phyloP scores from a whole-genome alignment of 768 basidiomycete genomes.

The Auriscalpium vulgare region DNA sequence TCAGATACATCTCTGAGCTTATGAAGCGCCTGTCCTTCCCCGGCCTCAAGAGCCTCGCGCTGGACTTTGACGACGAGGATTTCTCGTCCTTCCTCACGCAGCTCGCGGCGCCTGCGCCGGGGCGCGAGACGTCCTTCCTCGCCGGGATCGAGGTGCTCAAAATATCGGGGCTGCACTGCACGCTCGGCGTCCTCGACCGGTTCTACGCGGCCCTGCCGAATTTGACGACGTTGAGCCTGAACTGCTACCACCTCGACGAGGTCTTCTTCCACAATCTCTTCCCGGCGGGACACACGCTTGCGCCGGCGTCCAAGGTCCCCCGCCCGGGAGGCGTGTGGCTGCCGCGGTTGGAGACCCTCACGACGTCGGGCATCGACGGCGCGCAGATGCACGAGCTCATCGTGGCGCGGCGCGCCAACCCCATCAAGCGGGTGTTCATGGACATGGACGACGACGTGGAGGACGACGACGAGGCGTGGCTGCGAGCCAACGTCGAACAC shows the following conservation, averaged over 20 bases:
- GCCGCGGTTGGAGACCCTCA: conserved; percentile 44
- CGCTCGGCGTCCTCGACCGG: conserved; percentile 21
- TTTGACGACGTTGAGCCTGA: conserved; percentile 36
- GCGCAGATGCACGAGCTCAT: conserved; percentile 37
- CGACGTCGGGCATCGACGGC: conserved; percentile 37
- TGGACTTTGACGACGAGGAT: conserved; percentile 53
- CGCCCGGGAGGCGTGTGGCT: conserved; percentile 25
- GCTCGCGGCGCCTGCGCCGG: conserved; percentile 33
- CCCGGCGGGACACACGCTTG: conserved; percentile 1
- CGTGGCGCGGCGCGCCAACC: conserved; percentile 34
- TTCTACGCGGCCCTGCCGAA: conserved; percentile 42
- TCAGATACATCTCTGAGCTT: conserved; percentile 26
- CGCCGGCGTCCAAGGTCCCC: conserved; percentile 4
- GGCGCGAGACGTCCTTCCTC: conserved; percentile 33
- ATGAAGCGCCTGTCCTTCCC: conserved; percentile 28
- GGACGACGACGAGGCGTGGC: conserved; percentile 39
- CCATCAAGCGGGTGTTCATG: conserved; percentile 39
- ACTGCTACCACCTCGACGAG: conserved; percentile 24
- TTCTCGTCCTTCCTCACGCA: conserved; percentile 40
- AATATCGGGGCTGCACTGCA: conserved; percentile 42
- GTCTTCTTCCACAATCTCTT: conserved; percentile 21
- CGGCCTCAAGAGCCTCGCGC: conserved; percentile 27
- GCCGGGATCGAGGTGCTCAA: conserved; percentile 43
- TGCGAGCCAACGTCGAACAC: conserved; percentile 39
- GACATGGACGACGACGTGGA: conserved; percentile 36